A percentile compares a stretch with the other conserved stretches of the same genome.
phyloP scores from a whole-genome alignment of 345 rosid genomes.

The Atalantia buxifolia region DNA sequence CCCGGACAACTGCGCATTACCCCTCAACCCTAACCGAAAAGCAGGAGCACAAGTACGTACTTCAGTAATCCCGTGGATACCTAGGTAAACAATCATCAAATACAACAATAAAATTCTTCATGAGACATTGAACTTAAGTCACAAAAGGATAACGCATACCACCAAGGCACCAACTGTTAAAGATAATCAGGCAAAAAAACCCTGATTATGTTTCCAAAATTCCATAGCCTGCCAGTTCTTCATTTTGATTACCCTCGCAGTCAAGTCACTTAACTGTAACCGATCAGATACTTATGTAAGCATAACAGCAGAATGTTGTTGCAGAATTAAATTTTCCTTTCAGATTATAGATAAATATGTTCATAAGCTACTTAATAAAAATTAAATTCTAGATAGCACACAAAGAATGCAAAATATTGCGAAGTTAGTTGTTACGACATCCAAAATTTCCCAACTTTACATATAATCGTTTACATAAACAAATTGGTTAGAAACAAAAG shows the following conservation, averaged over 20 bases:
- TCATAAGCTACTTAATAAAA: slow-evolving; percentile 4
- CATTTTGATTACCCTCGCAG: not conserved
- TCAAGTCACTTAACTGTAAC: not conserved
- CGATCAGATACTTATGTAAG: not conserved
- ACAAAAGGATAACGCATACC: not conserved
- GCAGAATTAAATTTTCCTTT: not conserved
- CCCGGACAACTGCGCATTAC: not conserved
- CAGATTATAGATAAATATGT: not conserved
- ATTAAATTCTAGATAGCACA: not conserved
- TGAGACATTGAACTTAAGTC: not conserved
- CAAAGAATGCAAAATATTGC: not conserved
- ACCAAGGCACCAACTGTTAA: not conserved
- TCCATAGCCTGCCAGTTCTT: not conserved
- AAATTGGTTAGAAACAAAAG: not conserved
- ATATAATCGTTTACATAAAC: not conserved
- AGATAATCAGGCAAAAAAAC: not conserved
- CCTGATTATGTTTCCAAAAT: not conserved
- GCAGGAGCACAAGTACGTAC: not conserved
- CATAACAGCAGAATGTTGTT: slow-evolving; percentile 2
- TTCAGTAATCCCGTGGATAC: not conserved
- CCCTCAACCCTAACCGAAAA: not conserved
- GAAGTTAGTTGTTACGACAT: not conserved
- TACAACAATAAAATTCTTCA: not conserved
- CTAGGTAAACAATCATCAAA: not conserved
- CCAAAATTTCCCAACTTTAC: not conserved